Evolutionary conservation across 1,284 basidiomycete species (phyloP), one percentile per base, ranked within the genome.

Genomic region (Rhodotorula sp.): DNA sequence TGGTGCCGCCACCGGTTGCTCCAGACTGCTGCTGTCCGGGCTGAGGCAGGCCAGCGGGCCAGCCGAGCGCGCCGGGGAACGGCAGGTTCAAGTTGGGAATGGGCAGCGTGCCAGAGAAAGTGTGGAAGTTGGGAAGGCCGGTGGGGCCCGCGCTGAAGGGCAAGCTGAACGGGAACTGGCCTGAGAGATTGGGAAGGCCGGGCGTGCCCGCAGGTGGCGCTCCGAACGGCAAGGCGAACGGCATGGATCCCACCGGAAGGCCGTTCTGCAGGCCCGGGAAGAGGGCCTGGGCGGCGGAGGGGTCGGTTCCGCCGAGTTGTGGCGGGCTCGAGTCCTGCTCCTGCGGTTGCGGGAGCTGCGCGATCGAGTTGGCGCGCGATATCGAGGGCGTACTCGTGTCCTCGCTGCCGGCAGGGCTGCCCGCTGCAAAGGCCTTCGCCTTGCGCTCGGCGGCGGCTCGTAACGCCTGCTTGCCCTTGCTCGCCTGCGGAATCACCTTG

Each of bases 381-480:
- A 48, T 27, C 23, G 49, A 53, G 14, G 46, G 34, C 12, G 54
- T 46, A 0, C 41, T n/a, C 12, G 21, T 19, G 2, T 70, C 60
- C 45, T 64, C 65, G 52, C 56, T 58, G 7, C 34, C 34, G 5
- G 34, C 34, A 34, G 19, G 23, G 21, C 64, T 49, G 13, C 53
- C n/a, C 1, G 53, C 34, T n/a, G 25, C 59, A 9, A 46, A 58
- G 19, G 55, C 44, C 44, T 61, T 65, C 34, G 45, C 14, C 41
- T 66, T 56, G 19, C 70, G 63, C 27, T 64, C 66, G 21, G 65
- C 49, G 45, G 66, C 59, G 5, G 66, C 63, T 7, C 61, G 60
- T 21, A 72, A 17, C 44, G 70, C 70, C 61, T 65, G 63, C 64
- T 72, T 72, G 44, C 70, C 70, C 61, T 66, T 68, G 44, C 60